Percentiles rank a stretch among this genome's conserved stretches.
Evolutionary conservation across 306 rosid species (phyloP).

Genomic region (Hippophae rhamnoides): DNA sequence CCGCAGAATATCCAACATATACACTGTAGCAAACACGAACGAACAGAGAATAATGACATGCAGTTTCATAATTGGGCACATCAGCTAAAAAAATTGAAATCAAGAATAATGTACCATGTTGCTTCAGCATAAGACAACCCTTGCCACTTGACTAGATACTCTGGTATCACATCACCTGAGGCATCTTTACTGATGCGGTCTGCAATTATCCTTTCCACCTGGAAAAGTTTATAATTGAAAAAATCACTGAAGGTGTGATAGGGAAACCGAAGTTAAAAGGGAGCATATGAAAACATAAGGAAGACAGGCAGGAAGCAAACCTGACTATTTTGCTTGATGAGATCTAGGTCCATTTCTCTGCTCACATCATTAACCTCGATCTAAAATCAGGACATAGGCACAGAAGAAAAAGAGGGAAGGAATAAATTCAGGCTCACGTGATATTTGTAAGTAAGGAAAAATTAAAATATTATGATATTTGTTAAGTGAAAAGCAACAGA

Average conservation of each 20-base stretch:
- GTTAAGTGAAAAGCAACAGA: no score
- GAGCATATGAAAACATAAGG: constrained; percentile 2
- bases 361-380: constrained; percentile 97
- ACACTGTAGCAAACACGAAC: no score
- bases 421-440: not conserved
- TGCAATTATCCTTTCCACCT: constrained; percentile 94
- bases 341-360: constrained; percentile 99
- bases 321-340: constrained; percentile 97
- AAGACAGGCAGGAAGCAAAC: constrained; percentile 33
- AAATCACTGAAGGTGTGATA: constrained; percentile 9
- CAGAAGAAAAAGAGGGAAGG: not conserved
- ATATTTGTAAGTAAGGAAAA: not conserved
- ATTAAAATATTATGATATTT: no score
- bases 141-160: constrained; percentile 97
- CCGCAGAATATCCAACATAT: no score
- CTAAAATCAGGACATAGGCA: constrained; percentile 27
- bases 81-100: constrained; percentile 1
- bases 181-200: constrained; percentile 75
- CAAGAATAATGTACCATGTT: constrained; percentile 54
- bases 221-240: constrained; percentile 16
- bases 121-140: constrained; percentile 99
- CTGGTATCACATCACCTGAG: constrained; percentile 67
- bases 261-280: not conserved
- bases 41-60: not conserved
- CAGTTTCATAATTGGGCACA: not conserved